A percentile compares a stretch with the other conserved stretches of the same genome.
Conservation (phyloP, 2,329 filamentous ascomycete genomes). For the Metarhizium humberi region DNA sequence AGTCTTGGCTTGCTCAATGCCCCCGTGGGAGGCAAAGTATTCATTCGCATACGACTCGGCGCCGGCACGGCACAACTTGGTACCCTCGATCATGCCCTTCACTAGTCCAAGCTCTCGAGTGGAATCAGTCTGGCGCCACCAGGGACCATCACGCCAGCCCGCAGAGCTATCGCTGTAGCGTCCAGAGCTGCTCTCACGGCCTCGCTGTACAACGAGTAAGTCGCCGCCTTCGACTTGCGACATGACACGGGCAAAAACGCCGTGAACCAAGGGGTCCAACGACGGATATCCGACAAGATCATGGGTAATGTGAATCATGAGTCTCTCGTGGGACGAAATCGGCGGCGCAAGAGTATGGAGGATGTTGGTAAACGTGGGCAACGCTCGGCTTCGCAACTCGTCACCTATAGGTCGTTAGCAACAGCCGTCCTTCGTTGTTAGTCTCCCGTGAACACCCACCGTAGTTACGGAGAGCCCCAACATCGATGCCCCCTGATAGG, state of each 20-base stretch:
- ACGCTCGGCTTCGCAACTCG: conserved; percentile 73
- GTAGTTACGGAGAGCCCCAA: conserved; percentile 56
- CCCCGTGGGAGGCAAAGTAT: conserved; percentile 70
- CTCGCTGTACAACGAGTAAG: conserved; percentile 85
- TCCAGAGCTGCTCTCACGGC: conserved; percentile 70
- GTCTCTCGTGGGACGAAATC: conserved; percentile 91
- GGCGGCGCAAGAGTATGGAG: conserved; percentile 92
- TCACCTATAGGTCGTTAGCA: conserved; percentile 51
- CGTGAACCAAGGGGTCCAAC: conserved; percentile 84
- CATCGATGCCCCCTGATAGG: conserved; percentile 44
- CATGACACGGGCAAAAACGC: conserved; percentile 92
- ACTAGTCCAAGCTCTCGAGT: conserved; percentile 72
- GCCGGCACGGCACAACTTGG: conserved; percentile 80
- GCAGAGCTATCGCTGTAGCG: conserved; percentile 48
- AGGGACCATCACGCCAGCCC: conserved; percentile 89
- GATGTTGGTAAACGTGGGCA: conserved; percentile 91
- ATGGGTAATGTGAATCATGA: conserved; percentile 95
- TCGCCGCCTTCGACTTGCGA: conserved; percentile 97
- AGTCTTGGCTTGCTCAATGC: conserved; percentile 69
- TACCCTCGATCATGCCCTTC: conserved; percentile 73
- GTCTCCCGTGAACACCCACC: conserved; percentile 16
- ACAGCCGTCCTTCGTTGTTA: not conserved
- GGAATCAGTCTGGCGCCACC: conserved; percentile 71
- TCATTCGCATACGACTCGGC: conserved; percentile 83
- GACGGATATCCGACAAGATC: conserved; percentile 91